Evolutionary conservation across 1,139 yeast species (phyloP).

Genomic region (Kazachstania sp.): DNA sequence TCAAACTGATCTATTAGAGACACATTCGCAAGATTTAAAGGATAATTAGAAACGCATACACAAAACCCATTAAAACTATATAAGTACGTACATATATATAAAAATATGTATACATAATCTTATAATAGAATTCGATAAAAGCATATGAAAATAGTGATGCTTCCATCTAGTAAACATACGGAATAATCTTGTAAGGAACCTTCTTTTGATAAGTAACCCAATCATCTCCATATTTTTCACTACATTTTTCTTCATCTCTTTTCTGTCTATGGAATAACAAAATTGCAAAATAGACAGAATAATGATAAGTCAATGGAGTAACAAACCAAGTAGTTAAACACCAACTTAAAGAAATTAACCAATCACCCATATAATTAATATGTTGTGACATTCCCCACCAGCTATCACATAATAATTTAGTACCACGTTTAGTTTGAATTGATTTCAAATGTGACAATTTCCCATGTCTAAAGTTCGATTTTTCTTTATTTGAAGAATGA

Average conservation of each 20-base stretch:
- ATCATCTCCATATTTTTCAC: conserved; percentile 70
- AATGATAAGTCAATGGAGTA: conserved; percentile 81
- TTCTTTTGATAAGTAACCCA: conserved; percentile 74
- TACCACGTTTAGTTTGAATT: conserved; percentile 67
- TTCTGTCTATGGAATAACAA: conserved; percentile 79
- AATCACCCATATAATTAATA: conserved; percentile 91
- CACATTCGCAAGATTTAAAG: conserved; percentile 55
- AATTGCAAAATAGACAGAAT: conserved; percentile 71
- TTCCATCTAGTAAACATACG: conserved; percentile 56
- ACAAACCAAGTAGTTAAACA: conserved; percentile 81
- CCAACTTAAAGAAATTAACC: conserved; percentile 89
- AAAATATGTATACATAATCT: conserved; percentile 3
- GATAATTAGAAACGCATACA: conserved; percentile 23
- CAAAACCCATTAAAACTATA: background rate
- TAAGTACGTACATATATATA: background rate
- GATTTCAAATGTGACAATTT: conserved; percentile 56
- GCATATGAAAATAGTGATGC: background rate
- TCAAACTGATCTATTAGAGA: conserved; percentile 51
- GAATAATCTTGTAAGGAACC: conserved; percentile 88
- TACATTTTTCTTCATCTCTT: conserved; percentile 89
- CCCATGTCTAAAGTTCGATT: conserved; percentile 75
- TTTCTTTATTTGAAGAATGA: conserved; percentile 75
- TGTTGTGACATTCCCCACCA: conserved; percentile 97
- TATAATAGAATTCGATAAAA: background rate
- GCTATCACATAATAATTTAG: conserved; percentile 75